phyloP scores from a whole-genome alignment of 441 rosid genomes.

The Jatropha podagrica region DNA sequence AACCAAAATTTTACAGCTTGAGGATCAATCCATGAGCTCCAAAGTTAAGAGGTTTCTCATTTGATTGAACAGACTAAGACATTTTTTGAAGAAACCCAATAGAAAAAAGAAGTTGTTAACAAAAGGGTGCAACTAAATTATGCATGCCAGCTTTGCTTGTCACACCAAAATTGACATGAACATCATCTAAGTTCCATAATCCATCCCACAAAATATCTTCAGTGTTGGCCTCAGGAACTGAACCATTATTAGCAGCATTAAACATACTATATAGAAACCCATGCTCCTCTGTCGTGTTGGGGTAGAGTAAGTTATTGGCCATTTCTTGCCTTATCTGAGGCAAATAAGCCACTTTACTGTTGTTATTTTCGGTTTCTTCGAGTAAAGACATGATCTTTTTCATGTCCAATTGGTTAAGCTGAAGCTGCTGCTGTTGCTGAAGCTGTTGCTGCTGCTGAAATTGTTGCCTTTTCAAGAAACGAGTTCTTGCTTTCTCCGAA shows the following conservation, averaged over 20 bases:
- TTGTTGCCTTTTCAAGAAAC: slow-evolving; percentile 63
- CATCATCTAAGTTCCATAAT: slow-evolving; percentile 65
- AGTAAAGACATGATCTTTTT: slow-evolving; percentile 57
- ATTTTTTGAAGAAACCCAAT: background rate
- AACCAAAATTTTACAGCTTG: slow-evolving; percentile 25
- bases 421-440: slow-evolving; percentile 31
- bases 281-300: slow-evolving; percentile 36
- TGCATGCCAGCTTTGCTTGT: slow-evolving; percentile 38
- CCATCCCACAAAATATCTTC: slow-evolving; percentile 70
- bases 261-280: slow-evolving; percentile 26
- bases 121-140: slow-evolving; percentile 44
- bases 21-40: slow-evolving; percentile 28
- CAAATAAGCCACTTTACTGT: slow-evolving; percentile 24
- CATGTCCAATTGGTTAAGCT: slow-evolving; percentile 57
- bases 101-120: slow-evolving; percentile 23
- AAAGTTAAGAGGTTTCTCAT: slow-evolving; percentile 24
- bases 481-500: slow-evolving; percentile 50
- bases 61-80: background rate
- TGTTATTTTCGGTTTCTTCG: slow-evolving; percentile 45
- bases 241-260: slow-evolving; percentile 21
- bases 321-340: slow-evolving; percentile 42
- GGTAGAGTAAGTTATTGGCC: slow-evolving; percentile 13
- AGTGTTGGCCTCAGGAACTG: slow-evolving; percentile 29
- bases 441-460: slow-evolving; percentile 50
- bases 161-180: slow-evolving; percentile 38